These are phyloP conservation scores for Fraxinus velutina DNA, from an alignment of 305 asterid species.

Conservation along the genomic window DNA sequence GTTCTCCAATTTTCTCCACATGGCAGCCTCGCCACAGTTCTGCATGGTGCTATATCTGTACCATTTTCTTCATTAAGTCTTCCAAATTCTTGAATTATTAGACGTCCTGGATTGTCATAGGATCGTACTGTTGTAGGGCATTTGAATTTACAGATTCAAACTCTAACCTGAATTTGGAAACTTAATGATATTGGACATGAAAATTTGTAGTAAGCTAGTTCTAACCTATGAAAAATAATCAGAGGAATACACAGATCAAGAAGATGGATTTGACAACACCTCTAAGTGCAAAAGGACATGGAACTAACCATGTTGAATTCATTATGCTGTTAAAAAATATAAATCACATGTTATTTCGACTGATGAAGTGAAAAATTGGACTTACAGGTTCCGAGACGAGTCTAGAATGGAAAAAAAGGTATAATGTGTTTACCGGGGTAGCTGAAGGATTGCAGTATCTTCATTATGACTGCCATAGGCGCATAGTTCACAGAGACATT, in stretches of 20 bases:
- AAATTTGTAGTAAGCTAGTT: not conserved
- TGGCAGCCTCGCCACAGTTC: conserved; percentile 72
- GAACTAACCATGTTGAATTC: not conserved
- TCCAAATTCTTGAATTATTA: not conserved
- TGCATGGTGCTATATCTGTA: conserved; percentile 54
- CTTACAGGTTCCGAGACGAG: conserved; percentile 49
- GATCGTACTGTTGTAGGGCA: not conserved
- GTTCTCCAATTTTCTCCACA: conserved; percentile 73
- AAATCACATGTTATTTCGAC: conserved; percentile 5
- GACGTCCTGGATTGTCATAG: not conserved
- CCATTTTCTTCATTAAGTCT: not conserved
- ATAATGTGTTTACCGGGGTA: conserved; percentile 65
- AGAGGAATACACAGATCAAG: not conserved
- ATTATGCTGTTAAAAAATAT: not conserved
- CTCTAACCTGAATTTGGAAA: not conserved
- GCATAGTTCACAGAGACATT: conserved; percentile 90
- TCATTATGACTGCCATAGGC: conserved; percentile 76
- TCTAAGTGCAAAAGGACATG: not conserved
- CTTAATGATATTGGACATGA: not conserved
- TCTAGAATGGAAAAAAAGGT: conserved; percentile 67
- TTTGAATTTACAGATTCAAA: not conserved
- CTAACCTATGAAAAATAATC: not conserved
- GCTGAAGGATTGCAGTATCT: conserved; percentile 90
- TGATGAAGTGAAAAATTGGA: conserved; percentile 27
- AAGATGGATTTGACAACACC: not conserved